Conservation (phyloP, 805 yeast species). For the Metschnikowia drakensbergensis region DNA sequence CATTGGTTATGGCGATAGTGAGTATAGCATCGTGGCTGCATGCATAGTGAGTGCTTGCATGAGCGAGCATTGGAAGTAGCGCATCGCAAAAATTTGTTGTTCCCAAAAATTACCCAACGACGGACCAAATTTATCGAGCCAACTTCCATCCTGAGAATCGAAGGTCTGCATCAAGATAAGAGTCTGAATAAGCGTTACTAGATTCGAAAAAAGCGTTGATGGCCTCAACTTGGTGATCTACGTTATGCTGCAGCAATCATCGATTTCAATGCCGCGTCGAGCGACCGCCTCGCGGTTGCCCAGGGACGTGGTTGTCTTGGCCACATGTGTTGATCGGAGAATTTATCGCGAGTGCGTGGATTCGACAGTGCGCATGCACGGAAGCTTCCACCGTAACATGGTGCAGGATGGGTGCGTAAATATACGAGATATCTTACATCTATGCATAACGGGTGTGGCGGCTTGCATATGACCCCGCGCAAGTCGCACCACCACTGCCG, state of each 20-base stretch:
- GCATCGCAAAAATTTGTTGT: background rate
- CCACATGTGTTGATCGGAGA: background rate
- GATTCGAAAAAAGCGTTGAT: no score
- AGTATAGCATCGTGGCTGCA: background rate
- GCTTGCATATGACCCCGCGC: background rate
- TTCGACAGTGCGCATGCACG: background rate
- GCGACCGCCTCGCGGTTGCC: background rate
- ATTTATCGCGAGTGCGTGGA: background rate
- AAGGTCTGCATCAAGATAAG: background rate
- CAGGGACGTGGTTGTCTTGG: background rate
- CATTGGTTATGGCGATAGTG: background rate
- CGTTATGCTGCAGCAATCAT: constrained; percentile 1
- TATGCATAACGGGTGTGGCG: background rate
- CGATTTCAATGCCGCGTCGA: background rate
- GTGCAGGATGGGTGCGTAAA: background rate
- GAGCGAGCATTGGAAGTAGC: constrained; percentile 2
- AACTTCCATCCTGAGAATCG: background rate
- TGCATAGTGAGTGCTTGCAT: background rate
- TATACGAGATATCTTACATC: constrained; percentile 1
- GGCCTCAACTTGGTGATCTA: no score
- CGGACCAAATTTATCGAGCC: background rate
- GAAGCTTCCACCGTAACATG: background rate
- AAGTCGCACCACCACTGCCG: background rate
- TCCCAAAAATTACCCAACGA: background rate
- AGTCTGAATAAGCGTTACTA: background rate